Evolutionary conservation across 2,329 filamentous ascomycete species (phyloP).

Genomic region (Fusarium clavum): DNA sequence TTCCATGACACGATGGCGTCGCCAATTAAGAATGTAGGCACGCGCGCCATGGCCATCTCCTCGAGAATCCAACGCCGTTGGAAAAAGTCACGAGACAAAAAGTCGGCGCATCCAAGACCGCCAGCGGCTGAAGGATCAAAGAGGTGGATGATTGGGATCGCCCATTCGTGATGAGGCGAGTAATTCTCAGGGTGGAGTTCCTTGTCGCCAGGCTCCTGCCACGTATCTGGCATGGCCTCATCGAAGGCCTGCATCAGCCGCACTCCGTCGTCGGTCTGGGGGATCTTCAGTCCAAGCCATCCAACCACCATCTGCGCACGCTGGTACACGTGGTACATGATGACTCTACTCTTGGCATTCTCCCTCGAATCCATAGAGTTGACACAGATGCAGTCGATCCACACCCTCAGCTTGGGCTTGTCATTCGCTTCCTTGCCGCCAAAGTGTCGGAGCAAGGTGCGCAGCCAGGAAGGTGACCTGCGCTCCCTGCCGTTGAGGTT

Average conservation of each 20-base stretch:
- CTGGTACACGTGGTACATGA: slow-evolving; percentile 48
- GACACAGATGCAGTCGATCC: slow-evolving; percentile 50
- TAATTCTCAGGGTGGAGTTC: slow-evolving; percentile 51
- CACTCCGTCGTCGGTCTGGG: slow-evolving; percentile 46
- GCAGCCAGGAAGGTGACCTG: slow-evolving; percentile 30
- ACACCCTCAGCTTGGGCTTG: slow-evolving; percentile 44
- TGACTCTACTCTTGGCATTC: slow-evolving; percentile 45
- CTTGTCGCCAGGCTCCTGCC: slow-evolving; percentile 51
- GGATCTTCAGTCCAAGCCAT: slow-evolving; percentile 49
- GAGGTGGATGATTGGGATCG: slow-evolving; percentile 43
- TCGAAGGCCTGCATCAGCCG: slow-evolving; percentile 46
- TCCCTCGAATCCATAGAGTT: slow-evolving; percentile 46
- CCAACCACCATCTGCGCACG: slow-evolving; percentile 50
- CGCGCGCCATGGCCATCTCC: slow-evolving; percentile 51
- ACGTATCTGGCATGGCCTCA: slow-evolving; percentile 47
- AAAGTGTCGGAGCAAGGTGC: slow-evolving; percentile 18
- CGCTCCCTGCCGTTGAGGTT: slow-evolving; percentile 24
- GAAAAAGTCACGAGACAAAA: slow-evolving; percentile 50
- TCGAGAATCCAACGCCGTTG: slow-evolving; percentile 54
- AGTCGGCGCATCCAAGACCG: slow-evolving; percentile 43
- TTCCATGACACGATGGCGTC: slow-evolving; percentile 53
- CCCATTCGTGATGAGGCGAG: slow-evolving; percentile 49
- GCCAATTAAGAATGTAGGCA: slow-evolving; percentile 50
- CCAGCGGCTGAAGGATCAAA: slow-evolving; percentile 40
- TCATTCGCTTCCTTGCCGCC: slow-evolving; percentile 29